Conservation (phyloP, 495 filamentous ascomycete genomes). For the Penicillium simplicissimum region DNA sequence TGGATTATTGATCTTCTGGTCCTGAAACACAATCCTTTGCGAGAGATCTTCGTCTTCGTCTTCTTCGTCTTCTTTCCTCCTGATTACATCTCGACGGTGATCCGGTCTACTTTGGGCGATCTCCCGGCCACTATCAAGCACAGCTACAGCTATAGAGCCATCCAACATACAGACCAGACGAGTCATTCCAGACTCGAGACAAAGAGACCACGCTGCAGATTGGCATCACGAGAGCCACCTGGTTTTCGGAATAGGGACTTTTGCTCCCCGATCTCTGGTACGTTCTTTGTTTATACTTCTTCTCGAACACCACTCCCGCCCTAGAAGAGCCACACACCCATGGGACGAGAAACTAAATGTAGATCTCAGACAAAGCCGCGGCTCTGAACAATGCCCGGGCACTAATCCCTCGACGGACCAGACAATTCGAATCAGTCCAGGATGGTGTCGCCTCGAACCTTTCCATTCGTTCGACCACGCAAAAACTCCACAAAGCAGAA, state of each 20-base stretch:
- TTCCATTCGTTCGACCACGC: constrained; percentile 7
- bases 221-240: background rate
- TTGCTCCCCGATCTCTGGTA: background rate
- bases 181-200: background rate
- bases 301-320: background rate
- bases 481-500: constrained; percentile 7
- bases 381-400: background rate
- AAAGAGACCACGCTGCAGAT: background rate
- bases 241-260: background rate
- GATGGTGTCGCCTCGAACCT: constrained; percentile 15
- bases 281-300: constrained; percentile 3
- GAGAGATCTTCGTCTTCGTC: background rate
- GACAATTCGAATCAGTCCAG: background rate
- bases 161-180: background rate
- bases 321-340: background rate
- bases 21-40: background rate
- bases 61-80: background rate
- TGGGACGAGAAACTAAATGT: background rate
- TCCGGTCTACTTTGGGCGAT: background rate
- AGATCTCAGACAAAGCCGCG: constrained; percentile 8
- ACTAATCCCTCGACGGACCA: background rate
- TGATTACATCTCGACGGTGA: background rate
- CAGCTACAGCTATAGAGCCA: background rate
- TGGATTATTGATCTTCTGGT: background rate
- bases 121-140: background rate